Base-by-base conservation (phyloP, 306 rosid species). In the Hippophae rhamnoides region DNA sequence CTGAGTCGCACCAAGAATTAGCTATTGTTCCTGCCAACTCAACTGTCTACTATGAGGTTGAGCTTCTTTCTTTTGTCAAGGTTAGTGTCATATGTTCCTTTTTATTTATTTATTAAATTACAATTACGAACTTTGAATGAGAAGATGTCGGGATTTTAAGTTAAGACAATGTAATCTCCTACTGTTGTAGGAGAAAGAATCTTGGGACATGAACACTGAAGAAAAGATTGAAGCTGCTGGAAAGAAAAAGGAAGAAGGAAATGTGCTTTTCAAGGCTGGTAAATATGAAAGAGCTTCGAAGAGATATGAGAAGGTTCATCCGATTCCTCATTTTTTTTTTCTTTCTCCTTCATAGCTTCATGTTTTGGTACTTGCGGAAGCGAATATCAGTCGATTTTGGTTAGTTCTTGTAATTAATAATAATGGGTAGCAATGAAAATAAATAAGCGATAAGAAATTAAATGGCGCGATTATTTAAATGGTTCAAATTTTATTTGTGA, bases 21-120 rank as follows among this genome's bases (percentile, higher is more conserved):
- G 95, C 94, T 8, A 73, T 70, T 41, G 83, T 90, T 62, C 94
- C 97, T 31, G 79, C 86, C 3, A 86, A 90, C 60, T 86, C 95
- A 8, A 77, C 74, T 7, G 80, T 90, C 14, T 62, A 63, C 50
- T 90, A 82, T 48, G 95, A 87, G 71, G 72, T 84, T 55, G 97
- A 90, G 82, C 67, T 87, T 7, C 78, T 87, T 7, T 90, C 97
- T 8, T 87, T 84, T 45, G 86, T 52, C 58, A 87, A 90, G 86
- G 97, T 82, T 61, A 66, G 77, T 66, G 49, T 41, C 56, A 41
- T 26, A 3, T 55, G 27, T 49, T 9, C 9, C 10, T 23, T 25
- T 31, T 6, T n/a, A 5, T 10, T 38, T 31, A 50, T 11, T 18
- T 12, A 38, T 13, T n/a, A 1, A 40, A 0, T 12, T 7, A 3